These are phyloP conservation scores for Dendrostoma leiphaemia DNA, from an alignment of 2,329 filamentous ascomycete species.

Conservation along the genomic window DNA sequence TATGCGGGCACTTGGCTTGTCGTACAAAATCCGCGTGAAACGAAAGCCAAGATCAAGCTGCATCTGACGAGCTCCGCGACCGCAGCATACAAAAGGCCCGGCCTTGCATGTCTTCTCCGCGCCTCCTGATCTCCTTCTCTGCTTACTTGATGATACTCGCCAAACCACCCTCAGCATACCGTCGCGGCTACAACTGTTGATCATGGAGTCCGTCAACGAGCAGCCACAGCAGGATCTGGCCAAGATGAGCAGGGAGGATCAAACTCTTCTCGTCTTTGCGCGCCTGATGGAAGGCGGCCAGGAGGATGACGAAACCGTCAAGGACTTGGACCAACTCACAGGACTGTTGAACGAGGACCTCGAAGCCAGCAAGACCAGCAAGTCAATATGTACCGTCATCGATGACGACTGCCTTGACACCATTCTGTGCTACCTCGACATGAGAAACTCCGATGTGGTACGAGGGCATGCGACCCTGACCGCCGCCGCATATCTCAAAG, in stretches of 20 bases:
- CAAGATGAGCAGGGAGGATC: conserved; percentile 49
- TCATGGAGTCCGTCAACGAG: conserved; percentile 35
- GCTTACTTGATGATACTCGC: background rate
- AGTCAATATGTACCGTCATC: conserved; percentile 59
- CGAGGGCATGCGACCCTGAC: conserved; percentile 80
- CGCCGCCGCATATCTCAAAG: conserved; percentile 79
- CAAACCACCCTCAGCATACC: background rate
- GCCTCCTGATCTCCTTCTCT: background rate
- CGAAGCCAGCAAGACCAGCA: conserved; percentile 37
- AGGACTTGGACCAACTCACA: conserved; percentile 56
- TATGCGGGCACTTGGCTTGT: background rate
- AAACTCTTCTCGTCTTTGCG: conserved; percentile 77
- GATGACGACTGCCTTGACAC: conserved; percentile 79
- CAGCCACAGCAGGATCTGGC: conserved; percentile 27
- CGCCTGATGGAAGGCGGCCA: conserved; percentile 88
- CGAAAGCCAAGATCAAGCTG: conserved; percentile 9
- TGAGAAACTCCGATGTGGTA: conserved; percentile 70
- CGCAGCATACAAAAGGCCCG: background rate
- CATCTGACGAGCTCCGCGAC: background rate
- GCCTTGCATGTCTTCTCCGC: background rate
- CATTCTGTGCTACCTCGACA: conserved; percentile 81
- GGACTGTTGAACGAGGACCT: conserved; percentile 58
- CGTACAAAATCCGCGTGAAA: conserved; percentile 6
- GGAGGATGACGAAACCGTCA: conserved; percentile 71
- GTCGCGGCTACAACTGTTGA: background rate